A percentile compares a stretch with the other conserved stretches of the same genome.
These are phyloP conservation scores for Pyrus pyrifolia DNA, from an alignment of 306 rosid species.

Conservation along the genomic window DNA sequence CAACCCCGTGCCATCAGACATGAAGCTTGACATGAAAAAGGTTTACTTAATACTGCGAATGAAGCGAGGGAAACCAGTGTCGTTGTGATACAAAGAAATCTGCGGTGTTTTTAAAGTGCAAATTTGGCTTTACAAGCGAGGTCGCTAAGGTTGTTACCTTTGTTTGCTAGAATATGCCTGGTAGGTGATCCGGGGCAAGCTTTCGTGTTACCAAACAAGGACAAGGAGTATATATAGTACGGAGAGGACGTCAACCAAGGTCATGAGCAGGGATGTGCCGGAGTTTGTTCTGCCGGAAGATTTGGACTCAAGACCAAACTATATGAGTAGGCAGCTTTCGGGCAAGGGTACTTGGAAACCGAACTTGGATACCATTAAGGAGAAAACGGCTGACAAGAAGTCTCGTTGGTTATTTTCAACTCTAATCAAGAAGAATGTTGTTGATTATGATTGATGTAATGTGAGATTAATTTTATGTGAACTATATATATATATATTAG, in stretches of 20 bases:
- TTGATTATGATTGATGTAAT: too few species aligned
- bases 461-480: too few species aligned
- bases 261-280: conserved; percentile 1
- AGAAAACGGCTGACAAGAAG: conserved; percentile 46
- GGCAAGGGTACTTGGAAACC: conserved; percentile 82
- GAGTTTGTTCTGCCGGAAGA: conserved; percentile 35
- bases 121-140: not conserved
- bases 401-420: conserved; percentile 34
- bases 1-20: conserved; percentile 58
- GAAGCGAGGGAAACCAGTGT: conserved; percentile 54
- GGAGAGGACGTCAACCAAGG: conserved; percentile 10
- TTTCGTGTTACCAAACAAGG: conserved; percentile 14
- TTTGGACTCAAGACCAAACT: conserved; percentile 47
- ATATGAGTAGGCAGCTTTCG: conserved; percentile 65
- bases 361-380: conserved; percentile 69
- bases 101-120: conserved; percentile 26
- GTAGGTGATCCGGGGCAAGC: not conserved
- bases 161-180: conserved; percentile 42
- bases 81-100: conserved; percentile 42
- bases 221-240: conserved; percentile 2
- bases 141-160: conserved; percentile 38
- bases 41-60: conserved; percentile 65
- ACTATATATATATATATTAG: too few species aligned
- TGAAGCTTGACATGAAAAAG: conserved; percentile 42
- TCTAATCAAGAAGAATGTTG: too few species aligned